Base-by-base conservation (phyloP, 306 rosid species). In the Prunus mira region DNA sequence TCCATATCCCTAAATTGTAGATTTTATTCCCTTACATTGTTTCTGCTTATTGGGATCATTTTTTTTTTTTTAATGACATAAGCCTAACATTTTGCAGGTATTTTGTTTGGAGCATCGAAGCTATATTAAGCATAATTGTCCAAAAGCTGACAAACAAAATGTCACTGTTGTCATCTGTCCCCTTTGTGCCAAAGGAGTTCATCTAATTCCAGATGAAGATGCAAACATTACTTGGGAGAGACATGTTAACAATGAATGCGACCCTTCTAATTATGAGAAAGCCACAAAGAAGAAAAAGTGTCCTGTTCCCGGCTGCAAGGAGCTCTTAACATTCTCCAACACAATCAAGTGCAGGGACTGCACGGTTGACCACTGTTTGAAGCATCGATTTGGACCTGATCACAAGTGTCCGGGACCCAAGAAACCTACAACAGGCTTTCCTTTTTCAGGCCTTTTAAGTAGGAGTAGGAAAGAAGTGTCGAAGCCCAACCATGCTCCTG, bases 291-390 rank as follows among this genome's bases (percentile, higher is more conserved):
- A 91, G 91, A 90, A 82, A 38, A 91, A 81, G 46, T 91, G 97
- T 82, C 98, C 96, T 10, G 88, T 84, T 56, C 88, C 83, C 0
- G 79, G 89, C 56, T 94, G 97, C 82, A 88, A 71, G 81, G 98
- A 94, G 65, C 54, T 81, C 63, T 76, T 94, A 70, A 88, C 93
- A 41, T 91, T 91, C 84, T 91, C 98, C n/a, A 94, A 94, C 89
- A 91, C 94, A 51, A 84, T 94, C 54, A 94, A 91, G 71, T 94
- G 98, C 79, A 83, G 88, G 87, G 95, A 94, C 67, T 94, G 98
- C 86, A 30, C 24, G 69, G 62, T 81, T 22, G 93, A 94, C 76
- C 98, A 90, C 67, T 91, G 98, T 75, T 80, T 94, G 90, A 94
- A 91, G 81, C 98, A 94, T 78, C 86, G 97, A 15, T 91, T 91